Conservation (phyloP, 345 rosid species). For the Murraya paniculata region DNA sequence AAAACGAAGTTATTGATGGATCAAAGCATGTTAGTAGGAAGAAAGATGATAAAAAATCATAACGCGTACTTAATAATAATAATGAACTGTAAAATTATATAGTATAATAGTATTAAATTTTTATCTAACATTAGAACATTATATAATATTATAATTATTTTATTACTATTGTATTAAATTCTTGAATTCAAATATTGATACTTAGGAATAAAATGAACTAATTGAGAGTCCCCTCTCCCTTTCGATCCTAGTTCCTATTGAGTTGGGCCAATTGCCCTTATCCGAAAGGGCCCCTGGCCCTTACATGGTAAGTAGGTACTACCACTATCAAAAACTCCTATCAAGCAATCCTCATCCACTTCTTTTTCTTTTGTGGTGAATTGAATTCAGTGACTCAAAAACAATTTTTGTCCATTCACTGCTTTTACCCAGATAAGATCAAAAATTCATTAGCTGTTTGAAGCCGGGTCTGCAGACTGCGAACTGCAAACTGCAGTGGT, state of each 20-base stretch:
- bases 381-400: background rate
- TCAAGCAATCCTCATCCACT: background rate
- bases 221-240: background rate
- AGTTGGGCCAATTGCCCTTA: background rate
- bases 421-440: conserved; percentile 1
- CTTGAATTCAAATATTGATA: no score
- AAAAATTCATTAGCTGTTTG: background rate
- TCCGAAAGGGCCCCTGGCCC: background rate
- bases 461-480: background rate
- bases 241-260: no score
- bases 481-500: background rate
- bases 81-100: no score
- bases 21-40: background rate
- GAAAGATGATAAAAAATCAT: no score
- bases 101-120: no score
- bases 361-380: background rate
- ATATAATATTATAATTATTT: no score
- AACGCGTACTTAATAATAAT: no score
- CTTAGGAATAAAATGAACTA: background rate
- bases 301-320: background rate
- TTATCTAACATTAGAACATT: no score
- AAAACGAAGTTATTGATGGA: background rate
- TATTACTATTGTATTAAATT: no score
- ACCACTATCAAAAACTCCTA: background rate
- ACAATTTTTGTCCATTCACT: background rate